Evolutionary conservation across 306 rosid genomes (phyloP), one percentile per base, ranked within the genome.

Genomic region (Chamaecrista fasciculata): DNA sequence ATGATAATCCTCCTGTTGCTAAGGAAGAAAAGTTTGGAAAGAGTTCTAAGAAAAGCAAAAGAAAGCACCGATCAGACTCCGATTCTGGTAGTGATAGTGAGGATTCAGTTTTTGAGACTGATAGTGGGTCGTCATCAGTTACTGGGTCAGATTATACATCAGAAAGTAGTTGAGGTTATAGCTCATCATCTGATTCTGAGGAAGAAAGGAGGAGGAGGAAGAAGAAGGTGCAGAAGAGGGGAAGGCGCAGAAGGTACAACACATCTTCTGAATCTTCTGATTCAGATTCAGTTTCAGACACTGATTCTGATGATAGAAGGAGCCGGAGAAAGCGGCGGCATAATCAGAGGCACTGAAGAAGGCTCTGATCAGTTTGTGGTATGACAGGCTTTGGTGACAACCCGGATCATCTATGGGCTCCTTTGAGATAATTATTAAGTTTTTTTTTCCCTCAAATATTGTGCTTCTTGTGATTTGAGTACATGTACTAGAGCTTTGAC

Each of bases 21-120:
- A 80, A 65, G 66, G 88, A 80, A 83, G 82, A 86, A 84, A 84
- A 82, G 67, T 60, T 74, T 6, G 82, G 74, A 60, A 59, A 14
- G 36, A 57, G 70, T 51, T 78, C 87, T 11, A 85, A 85, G 70
- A 84, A 88, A 74, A 63, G 89, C 78, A 94, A 91, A 87, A 86
- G 97, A 74, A 94, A 94, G 70, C 89, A 94, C 66, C 70, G 76
- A 28, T 68, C 85, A 16, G 71, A 59, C 44, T 81, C 89, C 47
- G 87, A 79, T 73, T 79, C 98, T 21, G 80, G 81, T 19, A 88
- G 86, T 19, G 89, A 87, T 23, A 91, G 92, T 0, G 96, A 94
- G 86, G 96, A 96, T 31, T 94, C 99, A 1, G 99, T 90, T 71
- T 94, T 90, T 64, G 95, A 88, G 80, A 90, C 91, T 40, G 98